Evolutionary conservation across 1,139 yeast genomes (phyloP), one percentile per base, ranked within the genome.

Genomic region (Taphrina deformans): DNA sequence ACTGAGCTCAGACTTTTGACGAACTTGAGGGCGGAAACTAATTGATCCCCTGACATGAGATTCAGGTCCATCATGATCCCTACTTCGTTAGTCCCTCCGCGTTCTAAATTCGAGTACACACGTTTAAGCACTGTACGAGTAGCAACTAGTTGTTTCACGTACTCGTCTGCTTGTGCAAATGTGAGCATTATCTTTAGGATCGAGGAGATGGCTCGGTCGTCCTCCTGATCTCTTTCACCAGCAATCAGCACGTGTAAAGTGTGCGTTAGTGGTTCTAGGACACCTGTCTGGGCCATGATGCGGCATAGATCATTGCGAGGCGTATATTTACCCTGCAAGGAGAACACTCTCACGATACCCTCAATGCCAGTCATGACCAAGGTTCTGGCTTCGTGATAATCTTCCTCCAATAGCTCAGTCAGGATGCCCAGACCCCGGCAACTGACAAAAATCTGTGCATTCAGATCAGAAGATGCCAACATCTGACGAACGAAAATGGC

Each of bases 371-470:
- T 79, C 40, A 78, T 68, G 0, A 85, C 82, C 68, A 83, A 79
- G 10, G 77, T 78, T 0, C 83, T 82, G 4, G 79, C 76, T 3
- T 75, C 67, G 59, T 79, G 81, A 67, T 79, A 80, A 29, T 67
- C 68, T 69, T 83, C 88, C 69, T 83, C 85, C 2, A 84, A 78
- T 67, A 85, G 79, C 66, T 80, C 80, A 2, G 83, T 75, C 41
- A 83, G 73, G n/a, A 80, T 77, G 60, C 79, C 76, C 24, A 85
- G 74, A 0, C 88, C 87, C 10, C 88, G 88, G 70, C 84, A 79
- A 2, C 85, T 79, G 2, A 84, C 78, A 69, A 84, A 82, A 79
- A 80, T 78, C 4, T 81, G 79, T 29, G 84, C 71, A 0, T 82
- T 80, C 46, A 74, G 72, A 18, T 78, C 78, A 6, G 83, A 78